Conservation (phyloP, 1,139 yeast species). For the Arxiozyma slooffiae region DNA sequence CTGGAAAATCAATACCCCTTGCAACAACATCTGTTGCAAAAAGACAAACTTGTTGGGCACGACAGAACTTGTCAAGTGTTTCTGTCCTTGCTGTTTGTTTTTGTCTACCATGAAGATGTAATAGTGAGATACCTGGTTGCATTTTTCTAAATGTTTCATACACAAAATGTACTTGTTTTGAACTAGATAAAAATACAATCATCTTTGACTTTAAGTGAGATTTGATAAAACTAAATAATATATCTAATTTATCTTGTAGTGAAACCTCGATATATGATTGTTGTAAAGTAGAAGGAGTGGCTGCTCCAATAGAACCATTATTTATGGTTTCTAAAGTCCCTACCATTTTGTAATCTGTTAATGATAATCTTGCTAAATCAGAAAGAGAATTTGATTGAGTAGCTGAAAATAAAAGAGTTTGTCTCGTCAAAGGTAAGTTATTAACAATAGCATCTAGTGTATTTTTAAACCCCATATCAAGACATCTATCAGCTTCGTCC, state of each 20-base stretch:
- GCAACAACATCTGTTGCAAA: slow-evolving; percentile 97
- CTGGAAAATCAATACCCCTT: slow-evolving; percentile 93
- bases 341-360: slow-evolving; percentile 67
- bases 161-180: slow-evolving; percentile 89
- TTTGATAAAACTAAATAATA: slow-evolving; percentile 80
- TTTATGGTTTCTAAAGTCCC: slow-evolving; percentile 35
- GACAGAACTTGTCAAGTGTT: slow-evolving; percentile 74
- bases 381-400: slow-evolving; percentile 84
- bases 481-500: slow-evolving; percentile 93
- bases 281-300: slow-evolving; percentile 75
- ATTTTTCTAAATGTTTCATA: slow-evolving; percentile 84
- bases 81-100: slow-evolving; percentile 90
- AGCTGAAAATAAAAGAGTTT: slow-evolving; percentile 83
- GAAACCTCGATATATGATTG: slow-evolving; percentile 70
- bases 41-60: slow-evolving; percentile 78
- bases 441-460: slow-evolving; percentile 78
- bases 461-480: slow-evolving; percentile 93
- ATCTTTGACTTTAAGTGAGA: slow-evolving; percentile 80
- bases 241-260: slow-evolving; percentile 73
- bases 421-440: slow-evolving; percentile 77
- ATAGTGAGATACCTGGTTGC: slow-evolving; percentile 90
- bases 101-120: slow-evolving; percentile 91
- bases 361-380: slow-evolving; percentile 80
- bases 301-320: slow-evolving; percentile 40
- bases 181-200: slow-evolving; percentile 80